These are phyloP conservation scores for Wolfiporia cocos DNA, from an alignment of 1,284 basidiomycete species.

Conservation along the genomic window DNA sequence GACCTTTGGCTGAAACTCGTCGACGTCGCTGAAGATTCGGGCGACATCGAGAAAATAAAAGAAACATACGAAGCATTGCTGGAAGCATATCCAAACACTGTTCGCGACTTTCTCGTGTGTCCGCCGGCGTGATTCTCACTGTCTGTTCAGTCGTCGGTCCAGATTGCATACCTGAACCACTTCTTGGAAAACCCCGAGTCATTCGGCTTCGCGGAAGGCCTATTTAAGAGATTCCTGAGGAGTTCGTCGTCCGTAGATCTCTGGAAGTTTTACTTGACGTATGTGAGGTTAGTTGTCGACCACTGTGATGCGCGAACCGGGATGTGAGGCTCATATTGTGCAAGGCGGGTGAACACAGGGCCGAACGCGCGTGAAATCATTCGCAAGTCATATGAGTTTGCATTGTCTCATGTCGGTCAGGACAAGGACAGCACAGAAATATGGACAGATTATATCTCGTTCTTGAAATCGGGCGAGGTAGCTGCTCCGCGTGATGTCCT, in stretches of 20 bases:
- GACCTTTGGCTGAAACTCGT: constrained; percentile 67
- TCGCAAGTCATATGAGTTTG: constrained; percentile 91
- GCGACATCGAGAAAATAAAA: constrained; percentile 63
- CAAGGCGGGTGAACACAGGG: constrained; percentile 38
- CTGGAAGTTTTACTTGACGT: constrained; percentile 82
- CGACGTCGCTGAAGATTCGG: constrained; percentile 58
- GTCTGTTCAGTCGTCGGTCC: constrained; percentile 53
- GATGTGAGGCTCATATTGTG: constrained; percentile 1
- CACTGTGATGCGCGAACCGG: not conserved
- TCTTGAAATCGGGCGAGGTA: constrained; percentile 78
- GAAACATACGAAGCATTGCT: constrained; percentile 71
- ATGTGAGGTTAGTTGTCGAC: constrained; percentile 57
- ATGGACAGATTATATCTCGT: constrained; percentile 78
- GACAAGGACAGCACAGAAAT: constrained; percentile 74
- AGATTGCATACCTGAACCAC: constrained; percentile 80
- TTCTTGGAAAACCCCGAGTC: constrained; percentile 49
- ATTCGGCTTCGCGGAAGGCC: constrained; percentile 66
- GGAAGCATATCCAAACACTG: constrained; percentile 74
- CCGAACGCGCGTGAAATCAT: constrained; percentile 67
- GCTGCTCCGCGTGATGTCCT: constrained; percentile 15
- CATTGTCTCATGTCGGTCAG: constrained; percentile 85
- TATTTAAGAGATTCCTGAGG: constrained; percentile 81
- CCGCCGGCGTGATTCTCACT: constrained; percentile 4
- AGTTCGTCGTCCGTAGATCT: constrained; percentile 81
- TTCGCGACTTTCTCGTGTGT: constrained; percentile 32